phyloP scores from a whole-genome alignment of 129 eudicot genomes.

The Flaveria linearis region DNA sequence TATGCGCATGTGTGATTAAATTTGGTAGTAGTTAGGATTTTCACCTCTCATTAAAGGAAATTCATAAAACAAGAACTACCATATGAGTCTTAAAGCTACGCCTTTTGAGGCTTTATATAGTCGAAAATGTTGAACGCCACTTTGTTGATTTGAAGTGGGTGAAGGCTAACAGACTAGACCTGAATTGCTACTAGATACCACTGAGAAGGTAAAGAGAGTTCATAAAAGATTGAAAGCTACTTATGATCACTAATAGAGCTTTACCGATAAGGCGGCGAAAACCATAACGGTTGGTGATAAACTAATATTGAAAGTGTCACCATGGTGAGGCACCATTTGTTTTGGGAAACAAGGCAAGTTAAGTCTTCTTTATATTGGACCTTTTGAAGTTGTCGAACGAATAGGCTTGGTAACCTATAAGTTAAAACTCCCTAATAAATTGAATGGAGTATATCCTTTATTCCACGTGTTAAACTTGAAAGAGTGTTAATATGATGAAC shows the following conservation, averaged over 20 bases:
- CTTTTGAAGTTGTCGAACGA: not conserved
- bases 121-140: too few species aligned
- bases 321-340: not conserved
- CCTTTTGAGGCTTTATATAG: too few species aligned
- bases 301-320: not conserved
- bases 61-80: too few species aligned
- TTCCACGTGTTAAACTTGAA: not conserved
- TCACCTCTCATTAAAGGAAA: too few species aligned
- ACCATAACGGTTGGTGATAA: not conserved
- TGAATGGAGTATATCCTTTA: not conserved
- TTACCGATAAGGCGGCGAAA: not conserved
- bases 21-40: too few species aligned
- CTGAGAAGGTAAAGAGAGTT: too few species aligned
- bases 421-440: too few species aligned
- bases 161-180: too few species aligned
- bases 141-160: too few species aligned
- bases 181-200: too few species aligned
- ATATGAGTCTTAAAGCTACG: too few species aligned
- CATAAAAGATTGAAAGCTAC: not conserved
- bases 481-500: not conserved
- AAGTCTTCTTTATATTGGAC: not conserved
- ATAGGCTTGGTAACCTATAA: not conserved
- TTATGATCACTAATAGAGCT: not conserved
- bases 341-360: not conserved
- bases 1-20: too few species aligned